These are phyloP conservation scores for Alternaria brassicae DNA, from an alignment of 2,329 filamentous ascomycete genomes.

Conservation along the genomic window DNA sequence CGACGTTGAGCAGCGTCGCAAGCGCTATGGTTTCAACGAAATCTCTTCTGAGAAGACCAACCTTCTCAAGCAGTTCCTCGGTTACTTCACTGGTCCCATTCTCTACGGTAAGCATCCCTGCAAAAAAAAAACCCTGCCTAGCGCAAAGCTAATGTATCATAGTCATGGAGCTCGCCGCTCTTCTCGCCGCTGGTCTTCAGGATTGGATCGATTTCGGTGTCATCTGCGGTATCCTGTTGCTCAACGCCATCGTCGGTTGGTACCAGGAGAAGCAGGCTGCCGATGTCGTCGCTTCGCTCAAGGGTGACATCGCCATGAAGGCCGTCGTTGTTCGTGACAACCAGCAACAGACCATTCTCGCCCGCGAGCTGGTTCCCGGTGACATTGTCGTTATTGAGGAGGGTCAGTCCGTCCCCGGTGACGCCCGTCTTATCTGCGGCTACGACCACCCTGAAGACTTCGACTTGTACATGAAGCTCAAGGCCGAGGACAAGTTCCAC, in stretches of 20 bases:
- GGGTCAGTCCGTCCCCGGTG: constrained; percentile 73
- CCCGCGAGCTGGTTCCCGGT: constrained; percentile 76
- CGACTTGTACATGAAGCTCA: constrained; percentile 70
- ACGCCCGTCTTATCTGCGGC: constrained; percentile 75
- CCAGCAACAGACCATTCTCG: constrained; percentile 71
- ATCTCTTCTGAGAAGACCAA: constrained; percentile 77
- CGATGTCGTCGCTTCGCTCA: constrained; percentile 70
- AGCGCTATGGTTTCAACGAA: constrained; percentile 74
- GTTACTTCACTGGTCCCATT: constrained; percentile 78
- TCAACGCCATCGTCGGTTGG: constrained; percentile 80
- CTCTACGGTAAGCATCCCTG: constrained; percentile 69
- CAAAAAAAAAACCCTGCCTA: constrained; percentile 17
- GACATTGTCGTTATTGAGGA: constrained; percentile 78
- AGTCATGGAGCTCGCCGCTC: constrained; percentile 80
- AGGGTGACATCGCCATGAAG: constrained; percentile 81
- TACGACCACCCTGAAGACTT: constrained; percentile 73
- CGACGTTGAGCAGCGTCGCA: constrained; percentile 70
- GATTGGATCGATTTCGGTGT: constrained; percentile 79
- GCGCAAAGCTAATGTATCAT: constrained; percentile 18
- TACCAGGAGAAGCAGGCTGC: constrained; percentile 83
- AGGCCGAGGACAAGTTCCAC: constrained; percentile 59
- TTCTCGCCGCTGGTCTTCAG: constrained; percentile 74
- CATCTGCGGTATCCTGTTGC: constrained; percentile 75
- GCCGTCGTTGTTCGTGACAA: constrained; percentile 72
- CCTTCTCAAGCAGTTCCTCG: constrained; percentile 75